A percentile compares a stretch with the other conserved stretches of the same genome.
Evolutionary conservation across 2,329 filamentous ascomycete genomes (phyloP).

Genomic region (Penicillium janthinellum): DNA sequence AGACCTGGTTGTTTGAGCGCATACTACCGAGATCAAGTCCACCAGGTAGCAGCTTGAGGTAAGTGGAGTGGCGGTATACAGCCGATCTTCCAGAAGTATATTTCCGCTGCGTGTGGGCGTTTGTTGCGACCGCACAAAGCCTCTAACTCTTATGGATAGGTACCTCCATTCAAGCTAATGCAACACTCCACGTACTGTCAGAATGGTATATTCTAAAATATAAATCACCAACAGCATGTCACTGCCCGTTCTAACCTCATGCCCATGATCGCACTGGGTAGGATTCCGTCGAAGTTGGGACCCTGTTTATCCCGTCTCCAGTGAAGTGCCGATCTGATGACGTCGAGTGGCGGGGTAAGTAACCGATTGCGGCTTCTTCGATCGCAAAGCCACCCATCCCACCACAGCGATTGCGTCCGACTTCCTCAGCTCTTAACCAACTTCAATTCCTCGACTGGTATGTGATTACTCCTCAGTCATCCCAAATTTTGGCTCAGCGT

Average conservation of each 20-base stretch:
- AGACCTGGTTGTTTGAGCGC: no score
- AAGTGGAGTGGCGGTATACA: no score
- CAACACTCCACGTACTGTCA: not conserved
- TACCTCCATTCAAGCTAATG: not conserved
- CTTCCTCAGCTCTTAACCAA: conserved; percentile 24
- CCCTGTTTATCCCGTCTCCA: not conserved
- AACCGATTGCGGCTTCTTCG: not conserved
- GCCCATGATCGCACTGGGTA: not conserved
- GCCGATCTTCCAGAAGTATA: not conserved
- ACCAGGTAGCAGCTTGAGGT: no score
- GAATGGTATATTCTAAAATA: not conserved
- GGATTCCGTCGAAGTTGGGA: not conserved
- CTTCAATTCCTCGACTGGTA: conserved; percentile 11
- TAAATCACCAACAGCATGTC: not conserved
- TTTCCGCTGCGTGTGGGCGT: not conserved
- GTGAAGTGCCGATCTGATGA: conserved; percentile 17
- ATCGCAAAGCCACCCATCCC: not conserved
- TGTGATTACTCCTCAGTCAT: not conserved
- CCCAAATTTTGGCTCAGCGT: no score
- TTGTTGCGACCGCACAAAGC: not conserved
- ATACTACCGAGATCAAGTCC: no score
- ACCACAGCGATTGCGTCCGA: not conserved
- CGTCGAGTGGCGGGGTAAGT: conserved; percentile 18
- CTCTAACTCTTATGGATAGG: not conserved
- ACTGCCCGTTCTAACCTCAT: not conserved